A percentile compares a stretch with the other conserved stretches of the same genome.
phyloP scores from a whole-genome alignment of 257 asterid species.

The Fraxinus excelsior region DNA sequence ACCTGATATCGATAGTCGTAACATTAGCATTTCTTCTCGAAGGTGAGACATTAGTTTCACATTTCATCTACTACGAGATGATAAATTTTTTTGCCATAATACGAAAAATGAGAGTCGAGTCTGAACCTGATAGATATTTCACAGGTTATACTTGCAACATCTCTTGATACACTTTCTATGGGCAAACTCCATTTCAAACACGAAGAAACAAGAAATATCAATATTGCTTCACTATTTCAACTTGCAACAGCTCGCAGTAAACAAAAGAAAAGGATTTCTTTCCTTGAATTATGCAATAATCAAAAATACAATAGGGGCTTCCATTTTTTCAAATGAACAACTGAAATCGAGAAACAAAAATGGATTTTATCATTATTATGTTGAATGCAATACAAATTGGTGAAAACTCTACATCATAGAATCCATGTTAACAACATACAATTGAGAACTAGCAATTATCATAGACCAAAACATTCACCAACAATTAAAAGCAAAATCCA shows the following conservation, averaged over 20 bases:
- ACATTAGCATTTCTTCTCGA: constrained; percentile 55
- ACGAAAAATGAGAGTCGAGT: background rate
- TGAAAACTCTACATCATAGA: too few species aligned
- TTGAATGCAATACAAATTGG: too few species aligned
- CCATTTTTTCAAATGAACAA: background rate
- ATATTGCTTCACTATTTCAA: background rate
- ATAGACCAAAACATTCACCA: too few species aligned
- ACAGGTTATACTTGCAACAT: constrained; percentile 83
- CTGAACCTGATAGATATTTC: constrained; percentile 68
- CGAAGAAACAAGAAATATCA: constrained; percentile 2
- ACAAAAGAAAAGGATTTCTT: background rate
- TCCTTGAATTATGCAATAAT: too few species aligned
- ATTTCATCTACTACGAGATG: background rate
- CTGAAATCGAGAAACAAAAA: background rate
- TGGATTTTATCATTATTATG: too few species aligned
- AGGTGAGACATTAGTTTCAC: constrained; percentile 20
- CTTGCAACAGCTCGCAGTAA: constrained; percentile 1
- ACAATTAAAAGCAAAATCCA: too few species aligned
- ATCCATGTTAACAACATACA: too few species aligned
- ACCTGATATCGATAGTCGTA: constrained; percentile 70
- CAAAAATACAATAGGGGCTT: background rate
- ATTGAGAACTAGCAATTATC: too few species aligned
- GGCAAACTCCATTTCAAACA: constrained; percentile 50
- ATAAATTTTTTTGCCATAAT: too few species aligned
- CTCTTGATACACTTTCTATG: constrained; percentile 81